These are phyloP conservation scores for Haplosporangium sp. DNA, from an alignment of 371 early-diverging fungal genomes.

Conservation along the genomic window DNA sequence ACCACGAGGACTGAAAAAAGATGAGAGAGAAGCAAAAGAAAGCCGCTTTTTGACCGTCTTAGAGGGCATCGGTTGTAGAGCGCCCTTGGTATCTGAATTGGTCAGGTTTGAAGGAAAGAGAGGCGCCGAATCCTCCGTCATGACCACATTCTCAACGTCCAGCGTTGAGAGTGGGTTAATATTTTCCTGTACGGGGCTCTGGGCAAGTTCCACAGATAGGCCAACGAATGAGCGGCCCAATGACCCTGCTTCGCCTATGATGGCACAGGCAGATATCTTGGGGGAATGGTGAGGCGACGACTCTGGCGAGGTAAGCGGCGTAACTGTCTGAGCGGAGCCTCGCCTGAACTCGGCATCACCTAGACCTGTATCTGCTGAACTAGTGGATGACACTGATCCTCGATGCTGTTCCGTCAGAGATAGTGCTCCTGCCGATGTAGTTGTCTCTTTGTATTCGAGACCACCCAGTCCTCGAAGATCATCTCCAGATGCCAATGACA, in stretches of 20 bases:
- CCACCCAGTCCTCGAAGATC: neutral
- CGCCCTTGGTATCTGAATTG: neutral
- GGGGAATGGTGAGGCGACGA: conserved; percentile 21
- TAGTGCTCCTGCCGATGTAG: neutral
- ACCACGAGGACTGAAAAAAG: conserved; percentile 33
- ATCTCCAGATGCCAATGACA: conserved; percentile 9
- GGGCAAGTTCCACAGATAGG: too few relatives aligned
- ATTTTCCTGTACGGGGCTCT: too few relatives aligned
- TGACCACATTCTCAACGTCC: conserved; percentile 10
- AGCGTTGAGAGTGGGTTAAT: neutral
- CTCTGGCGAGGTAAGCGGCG: conserved; percentile 42
- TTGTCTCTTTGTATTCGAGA: too few relatives aligned
- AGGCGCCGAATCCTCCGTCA: neutral
- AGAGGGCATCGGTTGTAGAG: conserved; percentile 10
- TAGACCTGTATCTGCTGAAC: conserved; percentile 25
- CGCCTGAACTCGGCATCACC: conserved; percentile 11
- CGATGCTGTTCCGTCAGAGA: conserved; percentile 26
- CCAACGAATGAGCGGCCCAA: too few relatives aligned
- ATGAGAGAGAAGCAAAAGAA: conserved; percentile 48
- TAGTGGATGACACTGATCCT: conserved; percentile 41
- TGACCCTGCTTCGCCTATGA: neutral
- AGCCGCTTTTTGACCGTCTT: conserved; percentile 46
- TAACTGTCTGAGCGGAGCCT: conserved; percentile 25
- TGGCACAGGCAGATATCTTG: neutral
- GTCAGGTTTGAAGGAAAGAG: neutral